These are phyloP conservation scores for Chloroidium sp. DNA, from an alignment of 163 green algal species.

Conservation along the genomic window DNA sequence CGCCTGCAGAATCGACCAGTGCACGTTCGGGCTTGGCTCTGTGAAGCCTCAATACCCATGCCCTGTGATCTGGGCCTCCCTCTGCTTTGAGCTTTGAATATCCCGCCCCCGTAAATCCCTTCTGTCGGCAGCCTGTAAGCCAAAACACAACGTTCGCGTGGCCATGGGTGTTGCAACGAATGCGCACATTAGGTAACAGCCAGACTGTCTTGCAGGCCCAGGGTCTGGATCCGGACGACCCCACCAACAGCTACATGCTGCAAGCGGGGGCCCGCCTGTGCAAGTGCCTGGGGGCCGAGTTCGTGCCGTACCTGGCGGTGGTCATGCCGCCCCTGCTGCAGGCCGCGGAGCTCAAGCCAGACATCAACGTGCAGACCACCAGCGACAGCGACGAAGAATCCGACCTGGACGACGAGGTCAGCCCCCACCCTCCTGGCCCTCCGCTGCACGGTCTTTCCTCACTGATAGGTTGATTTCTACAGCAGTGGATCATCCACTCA, in stretches of 20 bases:
- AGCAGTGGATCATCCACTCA: too few species aligned
- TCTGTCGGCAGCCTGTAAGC: too few species aligned
- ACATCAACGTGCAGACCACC: constrained; percentile 61
- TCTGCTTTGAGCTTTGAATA: too few species aligned
- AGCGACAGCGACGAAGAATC: constrained; percentile 30
- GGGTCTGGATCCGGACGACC: constrained; percentile 82
- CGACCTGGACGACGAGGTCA: constrained; percentile 20
- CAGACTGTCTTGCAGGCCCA: constrained; percentile 26
- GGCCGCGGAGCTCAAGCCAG: constrained; percentile 65
- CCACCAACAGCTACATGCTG: constrained; percentile 87
- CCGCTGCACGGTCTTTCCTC: too few species aligned
- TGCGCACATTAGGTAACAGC: too few species aligned
- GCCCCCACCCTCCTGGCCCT: not conserved
- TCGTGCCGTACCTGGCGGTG: constrained; percentile 88
- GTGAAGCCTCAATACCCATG: too few species aligned
- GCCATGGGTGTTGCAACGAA: too few species aligned
- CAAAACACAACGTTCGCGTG: too few species aligned
- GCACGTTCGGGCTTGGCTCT: too few species aligned
- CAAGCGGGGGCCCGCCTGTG: constrained; percentile 90
- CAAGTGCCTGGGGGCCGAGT: constrained; percentile 91
- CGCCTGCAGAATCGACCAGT: too few species aligned
- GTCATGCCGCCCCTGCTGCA: constrained; percentile 91
- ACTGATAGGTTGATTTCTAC: too few species aligned
- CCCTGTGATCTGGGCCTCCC: not conserved
- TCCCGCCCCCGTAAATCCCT: too few species aligned